phyloP scores from a whole-genome alignment of 306 rosid species.

The Quercus ilex region DNA sequence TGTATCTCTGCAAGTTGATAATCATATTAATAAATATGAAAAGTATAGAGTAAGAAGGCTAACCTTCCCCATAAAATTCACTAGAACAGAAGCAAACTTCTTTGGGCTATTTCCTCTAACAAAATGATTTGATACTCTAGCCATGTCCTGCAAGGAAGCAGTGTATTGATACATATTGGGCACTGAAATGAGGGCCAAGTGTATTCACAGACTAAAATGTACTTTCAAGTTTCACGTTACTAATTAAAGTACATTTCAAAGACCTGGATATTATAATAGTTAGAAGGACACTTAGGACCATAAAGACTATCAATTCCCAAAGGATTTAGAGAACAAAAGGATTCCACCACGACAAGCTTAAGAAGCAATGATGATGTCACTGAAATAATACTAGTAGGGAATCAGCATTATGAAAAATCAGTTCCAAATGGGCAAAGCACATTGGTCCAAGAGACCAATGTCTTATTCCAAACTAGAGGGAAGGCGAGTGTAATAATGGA shows the following conservation, averaged over 20 bases:
- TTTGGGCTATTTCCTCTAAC: constrained; percentile 76
- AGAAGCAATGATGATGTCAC: constrained; percentile 14
- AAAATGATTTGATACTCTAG: constrained; percentile 73
- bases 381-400: not conserved
- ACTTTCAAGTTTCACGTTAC: not conserved
- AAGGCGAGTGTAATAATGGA: too few species aligned
- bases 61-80: constrained; percentile 90
- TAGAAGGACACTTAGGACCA: not conserved
- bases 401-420: not conserved
- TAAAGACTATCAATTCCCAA: not conserved
- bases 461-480: too few species aligned
- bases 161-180: constrained; percentile 11
- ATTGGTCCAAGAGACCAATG: not conserved
- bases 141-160: constrained; percentile 76
- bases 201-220: not conserved
- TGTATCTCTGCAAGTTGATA: not conserved
- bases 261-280: not conserved
- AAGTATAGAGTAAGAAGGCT: constrained; percentile 5
- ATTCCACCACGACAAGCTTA: too few species aligned
- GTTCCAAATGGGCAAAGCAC: not conserved
- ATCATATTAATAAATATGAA: constrained; percentile 10
- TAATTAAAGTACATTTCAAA: not conserved
- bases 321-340: not conserved
- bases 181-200: not conserved
- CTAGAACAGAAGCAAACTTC: constrained; percentile 72